Percentiles rank a stretch among this genome's conserved stretches.
Conservation (phyloP, 345 rosid species). For the Physaria fendleri region DNA sequence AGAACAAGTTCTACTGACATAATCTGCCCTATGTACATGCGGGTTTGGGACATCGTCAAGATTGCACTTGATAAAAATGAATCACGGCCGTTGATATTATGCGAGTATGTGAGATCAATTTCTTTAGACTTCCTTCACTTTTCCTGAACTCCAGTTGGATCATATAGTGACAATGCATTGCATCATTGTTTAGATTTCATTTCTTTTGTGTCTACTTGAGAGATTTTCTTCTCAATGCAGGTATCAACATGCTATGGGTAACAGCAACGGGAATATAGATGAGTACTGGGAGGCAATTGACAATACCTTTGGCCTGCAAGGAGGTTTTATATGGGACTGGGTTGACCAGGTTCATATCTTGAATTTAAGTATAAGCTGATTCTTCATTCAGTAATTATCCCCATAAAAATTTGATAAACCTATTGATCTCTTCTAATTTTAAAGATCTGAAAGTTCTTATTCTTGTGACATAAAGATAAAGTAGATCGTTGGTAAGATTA, state of each 20-base stretch:
- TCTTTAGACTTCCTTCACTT: conserved; percentile 13
- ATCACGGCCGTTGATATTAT: conserved; percentile 85
- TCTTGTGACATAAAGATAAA: conserved; percentile 1
- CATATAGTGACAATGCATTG: conserved; percentile 11
- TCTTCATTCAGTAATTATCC: neutral
- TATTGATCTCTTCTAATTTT: neutral
- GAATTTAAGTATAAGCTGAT: neutral
- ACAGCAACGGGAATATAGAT: conserved; percentile 81
- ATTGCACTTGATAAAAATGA: conserved; percentile 86
- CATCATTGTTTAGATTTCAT: conserved; percentile 4
- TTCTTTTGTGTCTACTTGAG: conserved; percentile 5
- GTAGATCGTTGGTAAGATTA: neutral
- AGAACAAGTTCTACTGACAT: conserved; percentile 87
- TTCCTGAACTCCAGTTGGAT: neutral
- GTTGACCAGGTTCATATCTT: conserved; percentile 71
- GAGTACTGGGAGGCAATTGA: conserved; percentile 97
- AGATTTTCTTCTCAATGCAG: conserved; percentile 35
- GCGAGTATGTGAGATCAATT: conserved; percentile 73
- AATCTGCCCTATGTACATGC: conserved; percentile 98
- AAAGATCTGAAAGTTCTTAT: neutral
- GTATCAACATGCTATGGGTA: conserved; percentile 98
- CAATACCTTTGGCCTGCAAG: conserved; percentile 90
- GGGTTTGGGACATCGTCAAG: conserved; percentile 89
- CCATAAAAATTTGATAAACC: neutral
- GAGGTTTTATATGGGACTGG: conserved; percentile 99